A percentile compares a stretch with the other conserved stretches of the same genome.
Evolutionary conservation across 129 eudicot genomes (phyloP).

Genomic region (Gnaphalium uliginosum): DNA sequence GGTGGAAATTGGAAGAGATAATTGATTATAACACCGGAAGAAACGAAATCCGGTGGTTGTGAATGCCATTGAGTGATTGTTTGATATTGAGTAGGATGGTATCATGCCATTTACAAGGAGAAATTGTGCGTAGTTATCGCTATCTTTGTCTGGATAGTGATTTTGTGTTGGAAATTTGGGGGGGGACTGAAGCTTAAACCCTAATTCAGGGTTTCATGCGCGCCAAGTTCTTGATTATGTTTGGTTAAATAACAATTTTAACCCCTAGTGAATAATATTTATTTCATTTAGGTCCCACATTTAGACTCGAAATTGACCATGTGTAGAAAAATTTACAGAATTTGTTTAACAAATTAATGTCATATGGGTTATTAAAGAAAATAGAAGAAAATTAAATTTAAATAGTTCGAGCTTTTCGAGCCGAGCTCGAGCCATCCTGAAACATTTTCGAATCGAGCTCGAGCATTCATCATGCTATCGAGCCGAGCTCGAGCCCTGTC

Average conservation of each 20-base stretch:
- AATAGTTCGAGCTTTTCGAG: no score
- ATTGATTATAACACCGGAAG: conserved; percentile 48
- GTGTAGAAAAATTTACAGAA: no score
- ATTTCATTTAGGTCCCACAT: conserved; percentile 3
- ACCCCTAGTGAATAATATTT: background rate
- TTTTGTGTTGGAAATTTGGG: conserved; percentile 5
- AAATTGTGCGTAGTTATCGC: conserved; percentile 7
- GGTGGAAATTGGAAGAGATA: conserved; percentile 27
- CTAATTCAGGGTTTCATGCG: conserved; percentile 31
- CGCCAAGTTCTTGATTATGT: conserved; percentile 34
- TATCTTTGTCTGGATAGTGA: conserved; percentile 23
- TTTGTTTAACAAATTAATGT: no score
- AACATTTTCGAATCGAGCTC: no score
- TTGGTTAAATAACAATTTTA: conserved; percentile 6
- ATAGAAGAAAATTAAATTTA: no score
- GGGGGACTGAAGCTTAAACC: conserved; percentile 31
- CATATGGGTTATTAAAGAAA: no score
- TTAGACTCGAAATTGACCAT: background rate
- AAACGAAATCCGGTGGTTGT: conserved; percentile 60
- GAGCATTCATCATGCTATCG: no score
- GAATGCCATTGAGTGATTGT: conserved; percentile 51
- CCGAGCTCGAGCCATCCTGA: no score
- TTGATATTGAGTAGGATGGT: conserved; percentile 6
- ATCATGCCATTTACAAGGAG: conserved; percentile 48
- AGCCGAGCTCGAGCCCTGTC: no score